Conservation (phyloP, 768 basidiomycete species). For the Roridomyces roridus region DNA sequence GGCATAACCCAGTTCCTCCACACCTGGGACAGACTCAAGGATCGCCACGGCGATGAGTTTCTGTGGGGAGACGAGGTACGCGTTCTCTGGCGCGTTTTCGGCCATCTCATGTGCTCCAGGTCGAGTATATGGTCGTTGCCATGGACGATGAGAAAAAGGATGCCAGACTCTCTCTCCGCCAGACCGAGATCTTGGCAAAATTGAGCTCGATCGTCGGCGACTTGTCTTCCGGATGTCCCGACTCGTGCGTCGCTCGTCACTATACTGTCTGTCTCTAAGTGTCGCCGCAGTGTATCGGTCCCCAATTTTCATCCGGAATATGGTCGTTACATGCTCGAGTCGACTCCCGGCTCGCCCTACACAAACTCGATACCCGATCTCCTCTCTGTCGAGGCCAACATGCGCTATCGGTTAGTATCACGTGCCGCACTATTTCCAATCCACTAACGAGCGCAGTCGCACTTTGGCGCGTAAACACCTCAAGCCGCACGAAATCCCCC, state of each 20-base stretch:
- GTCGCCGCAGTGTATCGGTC: slow-evolving; percentile 59
- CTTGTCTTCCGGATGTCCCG: slow-evolving; percentile 64
- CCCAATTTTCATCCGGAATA: slow-evolving; percentile 98
- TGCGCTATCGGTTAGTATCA: slow-evolving; percentile 81
- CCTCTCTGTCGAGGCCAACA: slow-evolving; percentile 89
- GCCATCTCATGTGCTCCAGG: slow-evolving; percentile 49
- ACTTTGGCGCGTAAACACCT: slow-evolving; percentile 84
- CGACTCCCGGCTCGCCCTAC: slow-evolving; percentile 95
- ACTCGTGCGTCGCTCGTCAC: slow-evolving; percentile 52
- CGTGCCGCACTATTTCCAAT: background rate
- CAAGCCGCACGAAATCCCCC: slow-evolving; percentile 83
- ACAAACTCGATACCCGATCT: slow-evolving; percentile 87
- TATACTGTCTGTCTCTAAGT: background rate
- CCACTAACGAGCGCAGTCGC: slow-evolving; percentile 56
- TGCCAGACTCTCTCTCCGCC: slow-evolving; percentile 91
- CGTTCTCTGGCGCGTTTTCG: background rate
- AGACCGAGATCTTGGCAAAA: slow-evolving; percentile 90
- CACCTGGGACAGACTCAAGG: slow-evolving; percentile 92
- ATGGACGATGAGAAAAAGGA: slow-evolving; percentile 81
- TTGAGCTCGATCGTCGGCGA: slow-evolving; percentile 71
- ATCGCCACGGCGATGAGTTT: slow-evolving; percentile 87
- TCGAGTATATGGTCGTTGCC: slow-evolving; percentile 95
- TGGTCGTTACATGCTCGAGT: slow-evolving; percentile 98
- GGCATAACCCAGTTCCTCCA: slow-evolving; percentile 96
- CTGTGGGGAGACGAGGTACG: slow-evolving; percentile 98